phyloP scores from a whole-genome alignment of 139 green algal genomes.

The Mesostigma viride region DNA sequence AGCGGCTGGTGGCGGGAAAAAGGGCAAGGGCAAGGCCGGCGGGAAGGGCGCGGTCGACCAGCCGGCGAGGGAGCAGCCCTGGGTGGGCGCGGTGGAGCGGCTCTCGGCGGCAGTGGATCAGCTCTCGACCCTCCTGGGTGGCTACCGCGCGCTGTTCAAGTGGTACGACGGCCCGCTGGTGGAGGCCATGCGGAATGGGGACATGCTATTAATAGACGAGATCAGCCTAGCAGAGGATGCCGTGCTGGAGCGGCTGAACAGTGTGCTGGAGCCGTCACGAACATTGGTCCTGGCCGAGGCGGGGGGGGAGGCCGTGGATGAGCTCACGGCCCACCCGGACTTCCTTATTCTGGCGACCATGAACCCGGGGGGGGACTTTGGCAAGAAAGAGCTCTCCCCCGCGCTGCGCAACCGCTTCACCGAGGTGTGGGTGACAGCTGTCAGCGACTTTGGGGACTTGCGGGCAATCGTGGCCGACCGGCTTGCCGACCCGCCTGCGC shows the following conservation, averaged over 20 bases:
- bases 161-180: constrained; percentile 90
- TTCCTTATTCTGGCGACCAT: constrained; percentile 94
- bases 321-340: constrained; percentile 59
- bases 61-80: neutral
- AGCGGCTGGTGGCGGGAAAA: no score
- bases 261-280: constrained; percentile 81
- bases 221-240: constrained; percentile 96
- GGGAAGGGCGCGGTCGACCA: no score
- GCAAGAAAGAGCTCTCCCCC: constrained; percentile 96
- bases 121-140: neutral
- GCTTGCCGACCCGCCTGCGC: neutral
- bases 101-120: neutral
- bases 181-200: constrained; percentile 77
- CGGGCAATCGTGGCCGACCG: constrained; percentile 31
- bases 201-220: constrained; percentile 93
- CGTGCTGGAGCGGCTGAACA: constrained; percentile 95
- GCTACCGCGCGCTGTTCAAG: constrained; percentile 33
- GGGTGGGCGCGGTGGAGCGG: neutral
- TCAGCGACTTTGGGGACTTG: constrained; percentile 33
- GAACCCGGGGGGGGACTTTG: constrained; percentile 93
- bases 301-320: constrained; percentile 60
- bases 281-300: constrained; percentile 81
- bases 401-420: constrained; percentile 91
- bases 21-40: no score
- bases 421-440: constrained; percentile 49